These are phyloP conservation scores for Solanum lignicaule DNA, from an alignment of 257 asterid species.

Conservation along the genomic window DNA sequence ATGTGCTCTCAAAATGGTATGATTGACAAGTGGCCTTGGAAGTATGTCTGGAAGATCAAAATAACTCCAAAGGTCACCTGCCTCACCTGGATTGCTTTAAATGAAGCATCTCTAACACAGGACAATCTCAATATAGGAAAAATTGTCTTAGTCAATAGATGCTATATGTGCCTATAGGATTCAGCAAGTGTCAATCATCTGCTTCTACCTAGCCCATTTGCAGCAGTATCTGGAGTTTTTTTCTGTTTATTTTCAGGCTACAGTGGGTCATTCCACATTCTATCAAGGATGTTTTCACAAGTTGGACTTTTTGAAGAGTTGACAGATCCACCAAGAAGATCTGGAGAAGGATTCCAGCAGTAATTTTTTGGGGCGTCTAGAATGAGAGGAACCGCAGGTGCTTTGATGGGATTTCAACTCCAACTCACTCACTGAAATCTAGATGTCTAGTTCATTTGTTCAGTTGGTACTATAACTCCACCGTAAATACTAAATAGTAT, in stretches of 20 bases:
- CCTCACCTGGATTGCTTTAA: not conserved
- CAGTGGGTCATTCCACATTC: not conserved
- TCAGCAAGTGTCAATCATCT: not conserved
- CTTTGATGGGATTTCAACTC: not conserved
- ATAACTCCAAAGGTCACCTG: not conserved
- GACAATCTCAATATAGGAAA: not conserved
- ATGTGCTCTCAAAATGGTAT: not conserved
- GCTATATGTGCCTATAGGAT: not conserved
- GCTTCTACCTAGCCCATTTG: not conserved
- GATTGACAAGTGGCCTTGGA: not conserved
- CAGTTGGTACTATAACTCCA: not conserved
- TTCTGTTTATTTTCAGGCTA: not conserved
- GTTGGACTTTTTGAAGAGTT: not conserved
- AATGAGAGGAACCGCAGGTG: not conserved
- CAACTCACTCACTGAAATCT: not conserved
- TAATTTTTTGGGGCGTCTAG: not conserved
- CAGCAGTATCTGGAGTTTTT: not conserved
- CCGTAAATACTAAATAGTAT: not conserved
- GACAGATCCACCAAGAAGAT: not conserved
- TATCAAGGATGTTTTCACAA: not conserved
- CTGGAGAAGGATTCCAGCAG: not conserved
- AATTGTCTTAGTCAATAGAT: not conserved
- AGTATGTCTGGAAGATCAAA: not conserved
- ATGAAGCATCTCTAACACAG: not conserved
- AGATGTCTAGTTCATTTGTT: not conserved